Base-by-base conservation (phyloP, 2,329 filamentous ascomycete genomes). In the Trichophyton simii region DNA sequence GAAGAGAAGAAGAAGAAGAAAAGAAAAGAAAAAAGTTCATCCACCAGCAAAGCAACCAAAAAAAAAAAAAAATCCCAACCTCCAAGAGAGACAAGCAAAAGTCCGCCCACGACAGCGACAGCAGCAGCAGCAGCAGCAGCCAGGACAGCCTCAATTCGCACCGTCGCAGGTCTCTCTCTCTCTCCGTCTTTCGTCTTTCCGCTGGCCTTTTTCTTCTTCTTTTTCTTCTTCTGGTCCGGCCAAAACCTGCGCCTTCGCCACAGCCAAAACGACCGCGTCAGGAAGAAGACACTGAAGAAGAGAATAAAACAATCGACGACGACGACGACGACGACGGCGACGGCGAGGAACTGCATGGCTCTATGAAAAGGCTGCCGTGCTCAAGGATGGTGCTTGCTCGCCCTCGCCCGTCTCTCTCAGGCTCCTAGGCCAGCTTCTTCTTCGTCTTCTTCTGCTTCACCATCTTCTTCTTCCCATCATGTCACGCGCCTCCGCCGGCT, bases 401-500 rank as follows among this genome's bases (percentile, higher is more conserved):
- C 69, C 64, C 68, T 65, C 67, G 66, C 63, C 62, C 61, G 67
- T 68, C 66, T 63, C 66, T 70, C 65, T 70, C 66, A 70, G 72
- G 73, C 72, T 72, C 71, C 67, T 76, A 76, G n/a, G 73, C 73
- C 74, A 71, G 73, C 66, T 71, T 80, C n/a, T 18, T 18, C 18
- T 18, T 18, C 18, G 18, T 44, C 41, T 0, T 44, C 41, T 42
- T 44, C 41, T 11, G 34, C 34, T 36, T 42, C 38, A 4, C 13
- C 38, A 7, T 6, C 41, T 42, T 44, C 41, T n/a, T 18, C n/a
- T 15, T n/a, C 80, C 85, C 80, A 86, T 78, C 78, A 89, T 88
- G 87, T 89, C 89, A 84, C 89, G 88, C 80, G 83, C 86, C 73
- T 81, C 82, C 75, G 86, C 87, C 79, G 86, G 86, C 78, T 91